A percentile compares a stretch with the other conserved stretches of the same genome.
Evolutionary conservation across 768 basidiomycete species (phyloP).

Genomic region (Exidia glandulosa): DNA sequence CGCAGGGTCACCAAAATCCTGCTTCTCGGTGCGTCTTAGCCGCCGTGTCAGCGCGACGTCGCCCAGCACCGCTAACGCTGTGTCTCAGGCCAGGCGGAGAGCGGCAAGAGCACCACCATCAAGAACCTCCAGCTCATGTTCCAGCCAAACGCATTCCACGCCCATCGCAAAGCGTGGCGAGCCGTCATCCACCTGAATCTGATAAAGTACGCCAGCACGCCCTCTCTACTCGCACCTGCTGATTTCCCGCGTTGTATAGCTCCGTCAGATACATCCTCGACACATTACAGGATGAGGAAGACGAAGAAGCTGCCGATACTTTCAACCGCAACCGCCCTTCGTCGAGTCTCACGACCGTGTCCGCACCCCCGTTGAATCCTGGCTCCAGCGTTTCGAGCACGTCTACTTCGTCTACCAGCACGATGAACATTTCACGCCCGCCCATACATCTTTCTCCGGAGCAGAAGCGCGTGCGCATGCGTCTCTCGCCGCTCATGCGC

Average conservation of each 20-base stretch:
- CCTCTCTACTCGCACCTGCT: constrained; percentile 16
- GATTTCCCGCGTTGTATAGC: not conserved
- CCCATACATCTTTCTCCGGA: not conserved
- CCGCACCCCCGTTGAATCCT: not conserved
- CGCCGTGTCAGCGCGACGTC: not conserved
- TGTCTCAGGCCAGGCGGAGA: constrained; percentile 9
- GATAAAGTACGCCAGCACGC: constrained; percentile 40
- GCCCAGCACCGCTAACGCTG: not conserved
- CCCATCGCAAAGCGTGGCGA: constrained; percentile 50
- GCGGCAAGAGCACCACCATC: constrained; percentile 31
- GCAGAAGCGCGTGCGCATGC: constrained; percentile 1
- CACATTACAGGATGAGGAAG: not conserved
- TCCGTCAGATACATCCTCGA: not conserved
- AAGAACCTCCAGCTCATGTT: constrained; percentile 16
- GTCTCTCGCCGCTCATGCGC: constrained; percentile 3
- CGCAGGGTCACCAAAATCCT: constrained; percentile 47
- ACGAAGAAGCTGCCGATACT: not conserved
- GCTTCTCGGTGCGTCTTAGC: constrained; percentile 39
- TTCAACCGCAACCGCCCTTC: not conserved
- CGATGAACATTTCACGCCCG: not conserved
- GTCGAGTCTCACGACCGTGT: not conserved
- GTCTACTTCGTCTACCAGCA: not conserved
- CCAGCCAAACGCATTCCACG: constrained; percentile 45
- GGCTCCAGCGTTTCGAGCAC: not conserved
- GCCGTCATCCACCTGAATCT: constrained; percentile 61